A percentile compares a stretch with the other conserved stretches of the same genome.
Evolutionary conservation across 139 green algal genomes (phyloP).

Genomic region (Eudorina sp.): DNA sequence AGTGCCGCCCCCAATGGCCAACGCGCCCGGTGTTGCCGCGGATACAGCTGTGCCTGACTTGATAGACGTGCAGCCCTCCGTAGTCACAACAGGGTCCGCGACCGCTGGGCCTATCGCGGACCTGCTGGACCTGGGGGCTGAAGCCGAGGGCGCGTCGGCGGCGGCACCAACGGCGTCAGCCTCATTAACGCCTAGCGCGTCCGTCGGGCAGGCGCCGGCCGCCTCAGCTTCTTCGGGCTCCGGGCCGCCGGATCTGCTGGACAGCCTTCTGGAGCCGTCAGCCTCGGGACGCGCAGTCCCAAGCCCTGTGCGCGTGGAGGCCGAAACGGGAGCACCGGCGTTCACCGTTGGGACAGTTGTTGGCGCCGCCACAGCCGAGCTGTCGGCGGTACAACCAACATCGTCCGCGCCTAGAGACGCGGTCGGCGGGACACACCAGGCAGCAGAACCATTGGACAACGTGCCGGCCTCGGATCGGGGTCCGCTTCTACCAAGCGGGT

Average conservation of each 20-base stretch:
- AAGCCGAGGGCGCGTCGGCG: neutral
- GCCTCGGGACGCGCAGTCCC: neutral
- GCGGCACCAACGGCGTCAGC: neutral
- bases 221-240: neutral
- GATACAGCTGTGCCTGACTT: neutral
- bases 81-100: neutral
- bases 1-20: neutral
- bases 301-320: no score
- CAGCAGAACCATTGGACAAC: neutral
- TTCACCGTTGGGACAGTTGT: no score
- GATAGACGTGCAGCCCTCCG: neutral
- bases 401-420: neutral
- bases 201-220: neutral
- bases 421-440: neutral
- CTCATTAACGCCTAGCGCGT: neutral
- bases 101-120: neutral
- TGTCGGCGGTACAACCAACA: no score
- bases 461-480: neutral
- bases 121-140: neutral
- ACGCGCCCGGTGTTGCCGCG: no score
- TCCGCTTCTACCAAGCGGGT: no score
- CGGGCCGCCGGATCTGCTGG: neutral
- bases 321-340: no score
- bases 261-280: constrained; percentile 11
- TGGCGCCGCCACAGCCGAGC: neutral